Evolutionary conservation across 1,139 yeast species (phyloP).

Genomic region (Yamadazyma mexicana): DNA sequence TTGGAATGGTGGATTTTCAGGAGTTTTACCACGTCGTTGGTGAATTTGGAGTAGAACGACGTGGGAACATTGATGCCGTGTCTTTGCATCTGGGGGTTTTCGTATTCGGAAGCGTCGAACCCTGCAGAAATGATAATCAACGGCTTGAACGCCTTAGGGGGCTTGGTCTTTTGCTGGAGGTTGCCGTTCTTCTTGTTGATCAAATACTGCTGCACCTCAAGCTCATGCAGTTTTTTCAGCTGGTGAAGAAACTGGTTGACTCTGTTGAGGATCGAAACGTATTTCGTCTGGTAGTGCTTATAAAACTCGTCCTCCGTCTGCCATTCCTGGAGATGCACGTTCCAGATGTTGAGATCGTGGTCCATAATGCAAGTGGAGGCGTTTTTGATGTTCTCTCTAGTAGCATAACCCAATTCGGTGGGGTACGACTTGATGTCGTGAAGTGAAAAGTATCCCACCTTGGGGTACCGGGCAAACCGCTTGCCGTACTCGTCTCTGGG

Average conservation of each 20-base stretch:
- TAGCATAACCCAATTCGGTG: conserved; percentile 76
- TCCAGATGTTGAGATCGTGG: conserved; percentile 82
- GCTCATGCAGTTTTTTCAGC: conserved; percentile 47
- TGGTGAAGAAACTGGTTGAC: conserved; percentile 67
- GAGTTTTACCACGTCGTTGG: conserved; percentile 67
- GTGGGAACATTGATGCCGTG: conserved; percentile 86
- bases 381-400: conserved; percentile 66
- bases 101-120: conserved; percentile 86
- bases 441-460: conserved; percentile 79
- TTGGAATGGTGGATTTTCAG: conserved; percentile 65
- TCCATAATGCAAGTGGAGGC: conserved; percentile 82
- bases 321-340: conserved; percentile 76
- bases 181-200: conserved; percentile 8
- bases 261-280: conserved; percentile 60
- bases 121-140: conserved; percentile 79
- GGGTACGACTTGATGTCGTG: conserved; percentile 90
- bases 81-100: conserved; percentile 80
- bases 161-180: conserved; percentile 11
- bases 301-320: conserved; percentile 63
- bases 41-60: conserved; percentile 70
- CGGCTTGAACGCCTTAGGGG: conserved; percentile 64
- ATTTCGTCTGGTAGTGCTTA: conserved; percentile 59
- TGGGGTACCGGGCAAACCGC: conserved; percentile 53
- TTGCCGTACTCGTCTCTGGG: conserved; percentile 57
- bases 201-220: conserved; percentile 30